These are phyloP conservation scores for Psilocybe cubensis DNA, from an alignment of 768 basidiomycete species.

Conservation along the genomic window DNA sequence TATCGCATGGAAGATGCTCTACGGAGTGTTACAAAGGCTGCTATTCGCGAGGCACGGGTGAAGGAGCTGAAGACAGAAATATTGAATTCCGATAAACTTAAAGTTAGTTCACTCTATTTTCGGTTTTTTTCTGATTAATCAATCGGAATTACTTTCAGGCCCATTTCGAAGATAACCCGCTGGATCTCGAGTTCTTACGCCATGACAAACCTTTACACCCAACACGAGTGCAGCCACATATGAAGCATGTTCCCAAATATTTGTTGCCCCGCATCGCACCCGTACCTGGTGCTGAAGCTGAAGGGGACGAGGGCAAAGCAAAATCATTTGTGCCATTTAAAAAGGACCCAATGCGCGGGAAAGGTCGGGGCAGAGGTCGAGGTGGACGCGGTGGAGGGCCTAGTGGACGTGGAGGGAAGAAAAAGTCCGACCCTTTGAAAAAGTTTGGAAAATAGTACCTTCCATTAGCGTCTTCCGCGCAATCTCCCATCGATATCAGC, in stretches of 20 bases:
- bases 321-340: conserved; percentile 76
- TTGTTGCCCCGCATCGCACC: conserved; percentile 82
- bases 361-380: conserved; percentile 59
- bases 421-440: conserved; percentile 82
- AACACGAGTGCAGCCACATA: conserved; percentile 86
- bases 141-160: conserved; percentile 59
- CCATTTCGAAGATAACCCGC: conserved; percentile 96
- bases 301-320: conserved; percentile 30
- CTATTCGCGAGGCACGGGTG: conserved; percentile 87
- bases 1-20: conserved; percentile 98
- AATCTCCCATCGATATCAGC: background rate
- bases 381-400: conserved; percentile 55
- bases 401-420: conserved; percentile 61
- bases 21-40: conserved; percentile 82
- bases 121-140: background rate
- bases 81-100: conserved; percentile 94
- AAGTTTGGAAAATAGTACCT: conserved; percentile 58
- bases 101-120: conserved; percentile 52
- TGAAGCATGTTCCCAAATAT: conserved; percentile 96
- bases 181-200: conserved; percentile 88
- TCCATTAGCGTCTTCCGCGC: background rate
- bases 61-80: conserved; percentile 95
- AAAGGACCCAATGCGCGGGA: conserved; percentile 54
- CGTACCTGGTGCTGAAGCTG: conserved; percentile 44
- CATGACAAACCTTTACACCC: conserved; percentile 96